These are phyloP conservation scores for Galium porrigens DNA, from an alignment of 305 asterid genomes.

Conservation along the genomic window DNA sequence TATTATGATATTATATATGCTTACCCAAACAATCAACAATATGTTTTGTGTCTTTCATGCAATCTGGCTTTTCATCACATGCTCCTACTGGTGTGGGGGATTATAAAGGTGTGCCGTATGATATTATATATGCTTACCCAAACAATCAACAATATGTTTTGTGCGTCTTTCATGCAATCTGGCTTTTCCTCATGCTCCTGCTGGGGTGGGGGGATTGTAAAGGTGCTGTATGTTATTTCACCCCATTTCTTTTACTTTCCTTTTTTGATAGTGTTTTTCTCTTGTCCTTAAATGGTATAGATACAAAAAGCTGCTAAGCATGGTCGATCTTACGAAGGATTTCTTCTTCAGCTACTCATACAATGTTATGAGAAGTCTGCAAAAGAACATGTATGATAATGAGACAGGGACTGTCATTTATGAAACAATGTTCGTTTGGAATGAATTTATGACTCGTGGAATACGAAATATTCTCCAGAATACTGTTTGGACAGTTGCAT, in stretches of 20 bases:
- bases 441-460: conserved; percentile 88
- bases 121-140: neutral
- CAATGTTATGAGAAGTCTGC: conserved; percentile 88
- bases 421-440: conserved; percentile 97
- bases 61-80: neutral
- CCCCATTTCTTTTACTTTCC: neutral
- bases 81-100: neutral
- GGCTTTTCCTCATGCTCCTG: neutral
- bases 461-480: conserved; percentile 66
- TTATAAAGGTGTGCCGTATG: too few relatives aligned
- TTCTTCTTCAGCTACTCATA: conserved; percentile 96
- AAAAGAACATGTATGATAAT: conserved; percentile 54
- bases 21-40: too few relatives aligned
- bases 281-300: conserved; percentile 30
- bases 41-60: too few relatives aligned
- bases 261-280: conserved; percentile 15
- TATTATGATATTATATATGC: too few relatives aligned
- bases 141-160: neutral
- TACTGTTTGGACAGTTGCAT: conserved; percentile 86
- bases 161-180: neutral
- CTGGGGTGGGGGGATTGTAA: neutral
- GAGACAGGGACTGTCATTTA: conserved; percentile 52
- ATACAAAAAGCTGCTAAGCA: conserved; percentile 86
- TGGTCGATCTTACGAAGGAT: conserved; percentile 94
- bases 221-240: neutral